These are phyloP conservation scores for Dipteronia sinensis DNA, from an alignment of 345 rosid species.

Conservation along the genomic window DNA sequence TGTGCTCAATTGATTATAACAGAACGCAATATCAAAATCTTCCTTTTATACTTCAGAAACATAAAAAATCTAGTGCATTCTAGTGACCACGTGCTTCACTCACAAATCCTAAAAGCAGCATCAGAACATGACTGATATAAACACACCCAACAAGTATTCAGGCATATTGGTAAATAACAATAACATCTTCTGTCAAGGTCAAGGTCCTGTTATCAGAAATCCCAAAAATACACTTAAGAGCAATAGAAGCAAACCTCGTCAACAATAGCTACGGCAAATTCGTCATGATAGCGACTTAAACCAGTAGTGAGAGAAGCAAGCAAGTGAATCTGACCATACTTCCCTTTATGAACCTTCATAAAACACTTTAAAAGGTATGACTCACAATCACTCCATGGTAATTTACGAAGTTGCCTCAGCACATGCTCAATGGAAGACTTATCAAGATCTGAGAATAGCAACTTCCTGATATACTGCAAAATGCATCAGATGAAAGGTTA, in stretches of 20 bases:
- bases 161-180: neutral
- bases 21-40: slow-evolving; percentile 1
- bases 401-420: slow-evolving; percentile 93
- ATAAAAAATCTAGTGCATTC: neutral
- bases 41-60: slow-evolving; percentile 8
- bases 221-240: neutral
- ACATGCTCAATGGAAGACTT: slow-evolving; percentile 90
- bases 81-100: neutral
- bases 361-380: slow-evolving; percentile 92
- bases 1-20: neutral
- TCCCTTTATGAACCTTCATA: slow-evolving; percentile 97
- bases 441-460: slow-evolving; percentile 95
- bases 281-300: slow-evolving; percentile 98
- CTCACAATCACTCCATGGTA: slow-evolving; percentile 96
- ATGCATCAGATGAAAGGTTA: neutral
- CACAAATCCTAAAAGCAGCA: neutral
- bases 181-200: neutral
- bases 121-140: neutral
- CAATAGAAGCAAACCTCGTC: slow-evolving; percentile 76
- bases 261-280: slow-evolving; percentile 95
- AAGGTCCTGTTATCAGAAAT: neutral
- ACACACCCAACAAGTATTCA: neutral
- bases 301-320: slow-evolving; percentile 98
- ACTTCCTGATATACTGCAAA: slow-evolving; percentile 87
- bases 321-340: slow-evolving; percentile 96